Conservation (phyloP, 768 basidiomycete species). For the Lentinula boryana region DNA sequence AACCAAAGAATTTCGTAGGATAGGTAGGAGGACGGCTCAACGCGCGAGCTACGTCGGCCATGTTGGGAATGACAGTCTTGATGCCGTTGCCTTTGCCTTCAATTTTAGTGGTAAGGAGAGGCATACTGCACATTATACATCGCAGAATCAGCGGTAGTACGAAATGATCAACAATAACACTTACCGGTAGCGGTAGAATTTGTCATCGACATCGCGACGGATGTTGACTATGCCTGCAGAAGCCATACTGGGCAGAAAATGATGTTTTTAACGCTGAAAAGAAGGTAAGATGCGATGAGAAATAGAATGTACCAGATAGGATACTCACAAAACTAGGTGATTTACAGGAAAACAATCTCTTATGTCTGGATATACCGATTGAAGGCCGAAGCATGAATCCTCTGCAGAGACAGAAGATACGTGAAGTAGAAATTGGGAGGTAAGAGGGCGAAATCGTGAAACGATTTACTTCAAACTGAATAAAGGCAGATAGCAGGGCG, state of each 20-base stretch:
- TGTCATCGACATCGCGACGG: conserved; percentile 94
- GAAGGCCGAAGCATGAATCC: conserved; percentile 94
- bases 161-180: conserved; percentile 14
- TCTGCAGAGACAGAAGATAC: conserved; percentile 67
- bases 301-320: background rate
- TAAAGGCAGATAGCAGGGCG: background rate
- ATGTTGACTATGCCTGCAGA: conserved; percentile 79
- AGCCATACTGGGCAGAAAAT: conserved; percentile 70
- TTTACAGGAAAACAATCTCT: conserved; percentile 46
- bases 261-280: conserved; percentile 49
- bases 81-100: conserved; percentile 99
- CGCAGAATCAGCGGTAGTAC: background rate
- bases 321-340: conserved; percentile 49
- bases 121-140: conserved; percentile 62
- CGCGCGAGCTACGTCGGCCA: conserved; percentile 95
- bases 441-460: conserved; percentile 64
- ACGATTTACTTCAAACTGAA: conserved; percentile 9
- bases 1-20: conserved; percentile 98
- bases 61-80: conserved; percentile 98
- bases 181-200: conserved; percentile 91
- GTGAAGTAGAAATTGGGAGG: conserved; percentile 29
- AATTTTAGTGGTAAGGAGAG: conserved; percentile 88
- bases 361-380: conserved; percentile 65
- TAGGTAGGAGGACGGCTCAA: conserved; percentile 93
- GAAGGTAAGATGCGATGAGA: background rate